phyloP scores from a whole-genome alignment of 345 rosid species.

The Camelina hispida region DNA sequence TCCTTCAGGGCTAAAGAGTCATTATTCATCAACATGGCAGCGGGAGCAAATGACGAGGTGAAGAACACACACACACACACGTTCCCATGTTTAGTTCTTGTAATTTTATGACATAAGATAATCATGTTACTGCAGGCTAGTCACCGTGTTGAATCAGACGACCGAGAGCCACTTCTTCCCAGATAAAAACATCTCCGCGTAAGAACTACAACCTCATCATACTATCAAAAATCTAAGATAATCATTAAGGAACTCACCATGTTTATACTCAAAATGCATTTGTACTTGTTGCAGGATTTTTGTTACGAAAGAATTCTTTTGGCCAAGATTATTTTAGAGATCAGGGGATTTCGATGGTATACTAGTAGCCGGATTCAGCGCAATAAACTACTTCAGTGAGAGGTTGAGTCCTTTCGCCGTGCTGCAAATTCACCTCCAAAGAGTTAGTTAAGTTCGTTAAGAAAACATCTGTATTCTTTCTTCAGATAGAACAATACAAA shows the following conservation, averaged over 20 bases:
- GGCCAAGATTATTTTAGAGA: constrained; percentile 39
- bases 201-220: constrained; percentile 4
- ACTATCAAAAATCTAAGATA: not conserved
- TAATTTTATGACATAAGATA: not conserved
- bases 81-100: not conserved
- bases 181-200: constrained; percentile 36
- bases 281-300: constrained; percentile 36
- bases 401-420: constrained; percentile 25
- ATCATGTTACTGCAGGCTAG: constrained; percentile 30
- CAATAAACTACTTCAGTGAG: constrained; percentile 29
- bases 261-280: not conserved
- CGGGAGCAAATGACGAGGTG: constrained; percentile 93
- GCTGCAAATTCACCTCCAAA: constrained; percentile 20
- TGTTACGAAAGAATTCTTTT: constrained; percentile 37
- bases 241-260: not conserved
- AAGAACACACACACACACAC: not conserved
- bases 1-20: constrained; percentile 74
- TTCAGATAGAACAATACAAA: too few relatives aligned
- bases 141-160: constrained; percentile 41
- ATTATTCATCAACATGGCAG: constrained; percentile 81
- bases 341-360: not conserved
- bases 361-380: constrained; percentile 24
- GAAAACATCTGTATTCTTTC: constrained; percentile 5
- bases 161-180: constrained; percentile 48
- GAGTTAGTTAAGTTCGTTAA: constrained; percentile 43